Conservation (phyloP, 2,329 filamentous ascomycete species). For the Ascosphaera apis region DNA sequence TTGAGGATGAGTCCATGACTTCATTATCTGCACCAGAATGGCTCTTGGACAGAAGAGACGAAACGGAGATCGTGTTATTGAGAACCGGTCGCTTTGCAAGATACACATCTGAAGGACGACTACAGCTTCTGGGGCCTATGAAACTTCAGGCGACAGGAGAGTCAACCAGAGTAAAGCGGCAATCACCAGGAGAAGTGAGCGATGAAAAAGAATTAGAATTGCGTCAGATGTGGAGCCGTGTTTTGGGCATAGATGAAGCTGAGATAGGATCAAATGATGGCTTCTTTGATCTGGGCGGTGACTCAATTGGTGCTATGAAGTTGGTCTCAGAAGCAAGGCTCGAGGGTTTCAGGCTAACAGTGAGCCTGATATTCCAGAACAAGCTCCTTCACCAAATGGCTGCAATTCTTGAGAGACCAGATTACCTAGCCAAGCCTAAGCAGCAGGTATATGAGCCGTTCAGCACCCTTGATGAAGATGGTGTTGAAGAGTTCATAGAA, state of each 20-base stretch:
- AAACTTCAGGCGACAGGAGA: neutral
- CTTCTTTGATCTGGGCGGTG: slow-evolving; percentile 34
- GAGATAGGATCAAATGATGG: slow-evolving; percentile 27
- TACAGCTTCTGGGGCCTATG: neutral
- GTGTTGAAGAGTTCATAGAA: slow-evolving; percentile 19
- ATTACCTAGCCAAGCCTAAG: slow-evolving; percentile 2
- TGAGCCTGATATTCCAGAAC: slow-evolving; percentile 29
- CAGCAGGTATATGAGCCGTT: slow-evolving; percentile 8
- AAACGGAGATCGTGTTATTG: neutral
- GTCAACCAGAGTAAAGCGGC: neutral
- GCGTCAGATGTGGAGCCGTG: slow-evolving; percentile 25
- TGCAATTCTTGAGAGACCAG: slow-evolving; percentile 18
- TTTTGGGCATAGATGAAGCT: slow-evolving; percentile 22
- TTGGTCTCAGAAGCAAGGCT: slow-evolving; percentile 31
- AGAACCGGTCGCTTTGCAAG: neutral
- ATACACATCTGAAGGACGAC: neutral
- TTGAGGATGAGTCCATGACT: slow-evolving; percentile 2
- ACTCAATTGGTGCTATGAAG: slow-evolving; percentile 36
- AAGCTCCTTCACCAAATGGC: slow-evolving; percentile 23
- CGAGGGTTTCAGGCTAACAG: slow-evolving; percentile 26
- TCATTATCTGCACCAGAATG: neutral
- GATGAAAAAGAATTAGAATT: slow-evolving; percentile 12
- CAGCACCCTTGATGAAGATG: slow-evolving; percentile 18
- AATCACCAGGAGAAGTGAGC: neutral
- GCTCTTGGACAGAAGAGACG: neutral